Base-by-base conservation (phyloP, 192 early-diverging fungal species). In the Backusella psychrophila region DNA sequence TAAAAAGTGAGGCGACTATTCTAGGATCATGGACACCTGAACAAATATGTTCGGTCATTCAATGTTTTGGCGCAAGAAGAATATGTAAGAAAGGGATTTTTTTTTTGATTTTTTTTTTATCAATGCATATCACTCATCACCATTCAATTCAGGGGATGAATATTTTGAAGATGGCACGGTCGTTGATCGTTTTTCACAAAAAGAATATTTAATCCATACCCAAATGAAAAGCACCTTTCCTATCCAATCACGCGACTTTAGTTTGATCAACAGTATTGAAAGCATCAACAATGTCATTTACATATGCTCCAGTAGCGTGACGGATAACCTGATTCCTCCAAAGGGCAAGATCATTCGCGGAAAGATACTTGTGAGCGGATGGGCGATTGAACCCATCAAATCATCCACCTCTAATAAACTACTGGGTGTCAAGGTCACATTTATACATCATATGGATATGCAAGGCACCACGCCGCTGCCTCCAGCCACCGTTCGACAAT, bases 361-460 rank as follows among this genome's bases (percentile, higher is more conserved):
- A 2, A 19, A 82, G 21, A 46, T 87, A 1, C 72, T 78, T 7
- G 59, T 85, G 6, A 78, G 82, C 9, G 87, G 87, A 19, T 89
- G 85, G 85, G 72, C 77, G 2, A 67, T 89, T 34, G 44, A 78
- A 41, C 82, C 87, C 0, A 79, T 42, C 0, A 85, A 82, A 80
- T 80, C 85, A 71, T 49, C 38, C 7, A 81, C 35, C 73, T 39
- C 71, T 14, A 84, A 82, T 35, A 78, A 81, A 21, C 78, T 76
- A 0, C 31, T 74, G 0, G 75, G 82, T 26, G 81, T 86, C 8
- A 75, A 79, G 42, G 75, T 84, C 4, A 78, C 80, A 0, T 88
- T 80, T 78, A 76, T 88, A 15, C 80, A 78, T 21, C 85, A 86
- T 46, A 84, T 82, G 33, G 87, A 86, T 78, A 8, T 80, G 31